These are phyloP conservation scores for Hibiscus syriacus DNA, from an alignment of 345 rosid species.

Conservation along the genomic window DNA sequence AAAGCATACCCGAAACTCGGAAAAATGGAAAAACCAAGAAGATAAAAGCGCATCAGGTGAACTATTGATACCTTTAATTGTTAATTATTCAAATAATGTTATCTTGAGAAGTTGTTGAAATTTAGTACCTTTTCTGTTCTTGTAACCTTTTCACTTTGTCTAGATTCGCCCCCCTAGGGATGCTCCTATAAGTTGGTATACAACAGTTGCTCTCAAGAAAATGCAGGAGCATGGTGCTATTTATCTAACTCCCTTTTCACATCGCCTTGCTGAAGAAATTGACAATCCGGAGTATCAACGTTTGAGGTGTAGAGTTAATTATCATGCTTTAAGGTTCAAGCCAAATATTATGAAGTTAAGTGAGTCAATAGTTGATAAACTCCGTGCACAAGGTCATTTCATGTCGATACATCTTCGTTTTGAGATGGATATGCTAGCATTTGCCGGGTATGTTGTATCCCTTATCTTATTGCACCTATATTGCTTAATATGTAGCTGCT, in stretches of 20 bases:
- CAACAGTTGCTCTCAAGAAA: conserved; percentile 66
- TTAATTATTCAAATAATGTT: neutral
- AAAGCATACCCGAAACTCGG: conserved; percentile 73
- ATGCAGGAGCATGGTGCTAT: conserved; percentile 95
- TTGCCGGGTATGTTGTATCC: conserved; percentile 76
- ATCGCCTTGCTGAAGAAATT: conserved; percentile 95
- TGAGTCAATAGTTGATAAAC: conserved; percentile 86
- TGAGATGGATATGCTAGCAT: conserved; percentile 99
- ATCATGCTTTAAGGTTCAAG: conserved; percentile 92
- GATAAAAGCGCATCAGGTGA: conserved; percentile 87
- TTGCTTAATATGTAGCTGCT: conserved; percentile 2
- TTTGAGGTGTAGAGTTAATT: conserved; percentile 96
- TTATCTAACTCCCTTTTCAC: conserved; percentile 95
- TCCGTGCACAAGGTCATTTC: conserved; percentile 95
- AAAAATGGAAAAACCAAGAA: conserved; percentile 87
- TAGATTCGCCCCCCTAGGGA: conserved; percentile 92
- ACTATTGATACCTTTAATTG: neutral
- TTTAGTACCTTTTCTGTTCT: neutral
- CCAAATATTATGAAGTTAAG: conserved; percentile 89
- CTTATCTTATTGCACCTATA: conserved; percentile 3
- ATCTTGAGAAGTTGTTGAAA: neutral
- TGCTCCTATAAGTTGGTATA: conserved; percentile 91
- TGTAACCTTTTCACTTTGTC: conserved; percentile 2
- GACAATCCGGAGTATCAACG: conserved; percentile 88
- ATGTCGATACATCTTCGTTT: conserved; percentile 99